phyloP scores from a whole-genome alignment of 441 rosid genomes.

The Rhodomyrtus psidioides region DNA sequence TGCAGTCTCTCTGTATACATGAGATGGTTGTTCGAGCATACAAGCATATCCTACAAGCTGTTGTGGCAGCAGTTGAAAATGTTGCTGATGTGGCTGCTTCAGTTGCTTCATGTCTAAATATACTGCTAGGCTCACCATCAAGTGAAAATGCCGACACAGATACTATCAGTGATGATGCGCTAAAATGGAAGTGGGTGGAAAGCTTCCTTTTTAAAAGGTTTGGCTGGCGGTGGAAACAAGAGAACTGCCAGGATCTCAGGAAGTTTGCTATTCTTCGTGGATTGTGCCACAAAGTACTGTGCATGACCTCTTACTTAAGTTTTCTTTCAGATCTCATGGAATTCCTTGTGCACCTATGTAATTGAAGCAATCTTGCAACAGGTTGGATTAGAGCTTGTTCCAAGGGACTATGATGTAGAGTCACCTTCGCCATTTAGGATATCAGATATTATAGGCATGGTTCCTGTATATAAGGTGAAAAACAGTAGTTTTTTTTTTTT shows the following conservation, averaged over 20 bases:
- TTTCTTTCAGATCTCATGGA: conserved; percentile 9
- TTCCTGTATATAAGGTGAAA: conserved; percentile 73
- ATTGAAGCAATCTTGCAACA: conserved; percentile 27
- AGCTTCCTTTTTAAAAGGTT: conserved; percentile 60
- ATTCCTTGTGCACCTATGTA: not conserved
- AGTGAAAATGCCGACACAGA: conserved; percentile 30
- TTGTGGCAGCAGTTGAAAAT: conserved; percentile 57
- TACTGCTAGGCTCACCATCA: conserved; percentile 60
- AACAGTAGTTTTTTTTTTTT: not conserved
- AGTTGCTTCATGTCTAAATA: conserved; percentile 64
- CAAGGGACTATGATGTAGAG: conserved; percentile 74
- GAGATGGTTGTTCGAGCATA: conserved; percentile 83
- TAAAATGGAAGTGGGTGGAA: conserved; percentile 76
- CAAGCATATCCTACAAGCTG: conserved; percentile 72
- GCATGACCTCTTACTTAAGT: not conserved
- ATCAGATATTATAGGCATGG: conserved; percentile 69
- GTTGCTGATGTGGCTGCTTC: conserved; percentile 47
- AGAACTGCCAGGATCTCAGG: conserved; percentile 50
- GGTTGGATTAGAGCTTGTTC: conserved; percentile 84
- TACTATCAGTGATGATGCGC: conserved; percentile 26
- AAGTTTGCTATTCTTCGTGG: conserved; percentile 73
- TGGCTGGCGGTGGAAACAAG: conserved; percentile 59
- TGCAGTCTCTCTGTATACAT: conserved; percentile 71
- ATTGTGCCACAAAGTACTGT: conserved; percentile 61
- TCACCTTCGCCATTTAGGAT: conserved; percentile 56